These are phyloP conservation scores for Ophiostoma novo-ulmi DNA, from an alignment of 2,329 filamentous ascomycete species.

Conservation along the genomic window DNA sequence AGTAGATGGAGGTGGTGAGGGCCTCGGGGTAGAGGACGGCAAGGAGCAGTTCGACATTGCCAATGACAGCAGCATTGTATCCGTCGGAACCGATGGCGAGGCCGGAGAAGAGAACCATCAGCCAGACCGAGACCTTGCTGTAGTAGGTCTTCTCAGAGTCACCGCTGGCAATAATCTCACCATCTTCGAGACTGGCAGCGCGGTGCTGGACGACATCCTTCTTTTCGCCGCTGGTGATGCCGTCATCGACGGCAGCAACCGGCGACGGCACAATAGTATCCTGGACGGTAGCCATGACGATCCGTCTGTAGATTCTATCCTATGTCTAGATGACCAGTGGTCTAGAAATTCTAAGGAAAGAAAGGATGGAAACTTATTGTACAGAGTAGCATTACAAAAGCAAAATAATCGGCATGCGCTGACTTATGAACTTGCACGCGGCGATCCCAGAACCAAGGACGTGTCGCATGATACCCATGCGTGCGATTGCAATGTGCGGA, in stretches of 20 bases:
- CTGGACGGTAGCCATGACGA: conserved; percentile 11
- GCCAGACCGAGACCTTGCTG: conserved; percentile 13
- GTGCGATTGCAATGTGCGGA: neutral
- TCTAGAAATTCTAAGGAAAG: neutral
- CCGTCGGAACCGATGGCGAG: conserved; percentile 15
- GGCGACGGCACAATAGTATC: conserved; percentile 8
- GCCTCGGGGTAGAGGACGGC: conserved; percentile 40
- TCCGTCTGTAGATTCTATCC: neutral
- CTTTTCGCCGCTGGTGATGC: neutral
- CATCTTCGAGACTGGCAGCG: neutral
- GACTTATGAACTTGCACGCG: conserved; percentile 2
- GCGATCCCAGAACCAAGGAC: neutral
- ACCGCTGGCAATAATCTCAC: neutral
- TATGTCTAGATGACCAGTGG: neutral
- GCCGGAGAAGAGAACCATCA: conserved; percentile 15
- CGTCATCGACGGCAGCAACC: neutral
- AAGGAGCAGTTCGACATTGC: conserved; percentile 41
- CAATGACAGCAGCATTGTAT: conserved; percentile 35
- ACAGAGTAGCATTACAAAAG: neutral
- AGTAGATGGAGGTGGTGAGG: conserved; percentile 42
- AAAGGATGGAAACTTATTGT: neutral
- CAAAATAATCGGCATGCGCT: neutral
- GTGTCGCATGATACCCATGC: conserved; percentile 7
- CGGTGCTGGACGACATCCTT: conserved; percentile 4
- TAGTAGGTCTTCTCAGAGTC: conserved; percentile 11